phyloP scores from a whole-genome alignment of 495 filamentous ascomycete genomes.

The Diplogelasinospora grovesii region DNA sequence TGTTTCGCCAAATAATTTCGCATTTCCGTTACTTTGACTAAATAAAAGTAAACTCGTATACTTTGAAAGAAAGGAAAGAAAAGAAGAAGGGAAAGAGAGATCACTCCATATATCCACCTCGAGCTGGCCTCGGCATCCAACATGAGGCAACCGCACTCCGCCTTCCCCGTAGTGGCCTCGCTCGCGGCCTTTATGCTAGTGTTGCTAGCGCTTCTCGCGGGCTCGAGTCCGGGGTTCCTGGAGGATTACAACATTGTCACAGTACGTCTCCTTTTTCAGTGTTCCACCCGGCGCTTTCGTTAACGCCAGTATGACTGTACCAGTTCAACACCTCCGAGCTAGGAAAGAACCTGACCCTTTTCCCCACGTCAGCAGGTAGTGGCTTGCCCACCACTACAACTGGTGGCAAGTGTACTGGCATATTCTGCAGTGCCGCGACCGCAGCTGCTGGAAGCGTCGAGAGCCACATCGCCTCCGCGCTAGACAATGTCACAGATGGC shows the following conservation, averaged over 20 bases:
- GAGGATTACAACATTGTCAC: slow-evolving; percentile 59
- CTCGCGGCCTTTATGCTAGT: slow-evolving; percentile 59
- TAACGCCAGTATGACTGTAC: no score
- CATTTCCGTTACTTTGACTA: no score
- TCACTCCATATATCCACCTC: no score
- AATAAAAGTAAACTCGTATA: no score
- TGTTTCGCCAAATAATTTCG: no score
- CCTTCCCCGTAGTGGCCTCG: slow-evolving; percentile 14
- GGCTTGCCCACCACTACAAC: slow-evolving; percentile 8
- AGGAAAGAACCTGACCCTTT: slow-evolving; percentile 48
- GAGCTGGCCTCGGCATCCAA: no score
- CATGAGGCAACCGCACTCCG: no score
- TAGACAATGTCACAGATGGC: slow-evolving; percentile 29
- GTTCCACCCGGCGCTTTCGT: no score
- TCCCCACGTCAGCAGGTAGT: slow-evolving; percentile 22
- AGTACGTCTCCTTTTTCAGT: slow-evolving; percentile 36
- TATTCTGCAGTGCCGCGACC: slow-evolving; percentile 20
- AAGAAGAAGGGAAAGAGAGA: no score
- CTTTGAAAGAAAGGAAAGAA: no score
- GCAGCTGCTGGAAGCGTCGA: slow-evolving; percentile 25
- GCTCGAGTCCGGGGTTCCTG: slow-evolving; percentile 52
- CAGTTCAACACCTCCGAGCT: slow-evolving; percentile 61
- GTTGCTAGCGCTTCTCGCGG: slow-evolving; percentile 66
- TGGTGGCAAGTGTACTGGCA: slow-evolving; percentile 11
- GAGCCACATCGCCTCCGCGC: slow-evolving; percentile 21